Percentiles rank a stretch among this genome's conserved stretches.
Evolutionary conservation across 1,139 yeast genomes (phyloP).

Genomic region (Pneumocystis oryctolagi): DNA sequence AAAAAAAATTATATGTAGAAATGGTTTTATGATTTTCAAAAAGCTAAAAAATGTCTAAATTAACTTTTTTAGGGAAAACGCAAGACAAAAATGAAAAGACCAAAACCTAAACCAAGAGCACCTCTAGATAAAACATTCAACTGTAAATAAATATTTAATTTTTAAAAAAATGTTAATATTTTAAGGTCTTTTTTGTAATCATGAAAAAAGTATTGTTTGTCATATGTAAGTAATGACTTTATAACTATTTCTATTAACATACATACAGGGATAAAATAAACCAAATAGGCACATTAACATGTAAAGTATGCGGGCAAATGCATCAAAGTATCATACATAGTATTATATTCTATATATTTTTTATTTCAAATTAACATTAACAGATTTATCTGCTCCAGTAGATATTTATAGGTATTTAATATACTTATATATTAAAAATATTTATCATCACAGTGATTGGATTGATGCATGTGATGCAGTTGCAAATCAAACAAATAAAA

Average conservation of each 20-base stretch:
- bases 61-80: slow-evolving; percentile 13
- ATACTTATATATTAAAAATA: background rate
- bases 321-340: slow-evolving; percentile 83
- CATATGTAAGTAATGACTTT: slow-evolving; percentile 28
- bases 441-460: slow-evolving; percentile 54
- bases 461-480: slow-evolving; percentile 97
- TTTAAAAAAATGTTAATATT: background rate
- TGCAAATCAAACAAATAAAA: slow-evolving; percentile 41
- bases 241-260: background rate
- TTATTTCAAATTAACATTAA: slow-evolving; percentile 19
- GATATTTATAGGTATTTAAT: slow-evolving; percentile 51
- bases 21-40: slow-evolving; percentile 1
- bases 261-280: slow-evolving; percentile 51
- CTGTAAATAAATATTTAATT: background rate
- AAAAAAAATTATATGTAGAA: slow-evolving; percentile 1
- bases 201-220: slow-evolving; percentile 82
- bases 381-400: slow-evolving; percentile 60
- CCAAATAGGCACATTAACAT: slow-evolving; percentile 68
- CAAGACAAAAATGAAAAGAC: slow-evolving; percentile 13
- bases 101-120: slow-evolving; percentile 11
- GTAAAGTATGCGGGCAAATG: slow-evolving; percentile 89
- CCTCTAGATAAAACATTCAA: slow-evolving; percentile 10
- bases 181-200: slow-evolving; percentile 54
- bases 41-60: background rate
- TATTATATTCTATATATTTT: slow-evolving; percentile 1